Base-by-base conservation (phyloP, 331 rosid species). In the Rhamnella rubrinervis region DNA sequence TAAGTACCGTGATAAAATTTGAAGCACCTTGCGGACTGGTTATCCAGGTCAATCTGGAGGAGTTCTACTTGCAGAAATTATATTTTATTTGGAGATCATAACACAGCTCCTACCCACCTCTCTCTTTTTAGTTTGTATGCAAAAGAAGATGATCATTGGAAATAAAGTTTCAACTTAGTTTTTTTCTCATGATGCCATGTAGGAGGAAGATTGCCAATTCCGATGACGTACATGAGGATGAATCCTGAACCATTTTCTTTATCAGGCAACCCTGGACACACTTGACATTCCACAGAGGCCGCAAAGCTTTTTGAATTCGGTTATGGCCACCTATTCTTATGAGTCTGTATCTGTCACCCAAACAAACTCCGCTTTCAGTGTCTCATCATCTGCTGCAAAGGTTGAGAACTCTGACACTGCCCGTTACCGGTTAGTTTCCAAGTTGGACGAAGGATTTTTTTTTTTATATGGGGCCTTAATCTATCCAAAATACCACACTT, bases 211-310 rank as follows among this genome's bases (percentile, higher is more conserved):
- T 71, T 93, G 64, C 98, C 98, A 67, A 67, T 84, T 31, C 88
- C 95, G 50, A 91, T 93, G 98, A 93, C 92, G 26, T 96, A 93
- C 85, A 93, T 93, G 98, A 87, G 96, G 72, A 91, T 93, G 96
- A 85, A 96, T 72, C 75, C 89, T 14, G 88, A 83, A 39, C 81
- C 88, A 9, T 75, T 85, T 44, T 63, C 88, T 23, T 23, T 23
- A 23, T 23, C 23, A 26, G 86, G 88, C 49, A 91, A 91, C 74
- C 96, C 92, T 0, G 98, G 96, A 1, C 82, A 97, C 39, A 87
- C 98, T 19, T 91, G 88, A 72, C 95, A 59, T 93, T 93, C 79
- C 91, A 88, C 83, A 78, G 46, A 5, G 98, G 98, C 25, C 73
- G 69, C 35, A 87, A 72, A 46, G 86, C 23, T 93, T 7, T 91